A percentile compares a stretch with the other conserved stretches of the same genome.
phyloP scores from a whole-genome alignment of 2,329 filamentous ascomycete species.

The Talaromyces rugulosus region DNA sequence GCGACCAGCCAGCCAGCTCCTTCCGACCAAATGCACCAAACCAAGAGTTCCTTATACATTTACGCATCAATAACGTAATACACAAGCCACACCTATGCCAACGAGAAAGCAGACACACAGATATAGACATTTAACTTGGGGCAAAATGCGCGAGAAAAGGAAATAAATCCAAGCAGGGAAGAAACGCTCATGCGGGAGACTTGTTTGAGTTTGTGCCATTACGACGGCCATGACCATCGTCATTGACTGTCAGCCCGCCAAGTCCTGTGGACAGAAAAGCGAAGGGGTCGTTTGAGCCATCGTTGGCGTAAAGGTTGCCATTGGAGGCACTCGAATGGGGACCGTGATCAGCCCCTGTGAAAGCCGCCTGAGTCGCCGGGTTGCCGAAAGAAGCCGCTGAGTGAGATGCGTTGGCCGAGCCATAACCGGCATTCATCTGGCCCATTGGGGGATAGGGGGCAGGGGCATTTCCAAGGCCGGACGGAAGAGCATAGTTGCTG shows the following conservation, averaged over 20 bases:
- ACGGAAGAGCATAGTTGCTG: conserved; percentile 84
- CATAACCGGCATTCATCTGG: conserved; percentile 73
- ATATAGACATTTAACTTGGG: conserved; percentile 30
- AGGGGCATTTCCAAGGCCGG: conserved; percentile 73
- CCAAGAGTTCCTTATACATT: conserved; percentile 40
- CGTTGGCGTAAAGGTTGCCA: conserved; percentile 62
- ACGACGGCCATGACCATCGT: conserved; percentile 42
- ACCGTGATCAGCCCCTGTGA: conserved; percentile 81
- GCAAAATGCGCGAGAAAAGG: conserved; percentile 14
- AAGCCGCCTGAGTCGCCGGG: conserved; percentile 88
- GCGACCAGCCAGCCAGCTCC: conserved; percentile 41
- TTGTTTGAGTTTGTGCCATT: conserved; percentile 44
- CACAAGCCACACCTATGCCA: conserved; percentile 36
- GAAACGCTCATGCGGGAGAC: conserved; percentile 32
- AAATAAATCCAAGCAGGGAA: conserved; percentile 1
- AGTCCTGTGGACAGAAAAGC: conserved; percentile 60
- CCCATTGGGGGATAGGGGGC: conserved; percentile 68
- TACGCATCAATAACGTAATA: conserved; percentile 31
- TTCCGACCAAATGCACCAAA: conserved; percentile 41
- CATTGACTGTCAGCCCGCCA: conserved; percentile 53
- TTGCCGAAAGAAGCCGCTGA: conserved; percentile 86
- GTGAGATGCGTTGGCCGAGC: conserved; percentile 71
- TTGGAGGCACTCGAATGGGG: conserved; percentile 72
- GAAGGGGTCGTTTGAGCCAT: conserved; percentile 58
- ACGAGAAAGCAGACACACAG: conserved; percentile 32